Conservation (phyloP, 257 asterid genomes). For the Primulina huaijiensis region DNA sequence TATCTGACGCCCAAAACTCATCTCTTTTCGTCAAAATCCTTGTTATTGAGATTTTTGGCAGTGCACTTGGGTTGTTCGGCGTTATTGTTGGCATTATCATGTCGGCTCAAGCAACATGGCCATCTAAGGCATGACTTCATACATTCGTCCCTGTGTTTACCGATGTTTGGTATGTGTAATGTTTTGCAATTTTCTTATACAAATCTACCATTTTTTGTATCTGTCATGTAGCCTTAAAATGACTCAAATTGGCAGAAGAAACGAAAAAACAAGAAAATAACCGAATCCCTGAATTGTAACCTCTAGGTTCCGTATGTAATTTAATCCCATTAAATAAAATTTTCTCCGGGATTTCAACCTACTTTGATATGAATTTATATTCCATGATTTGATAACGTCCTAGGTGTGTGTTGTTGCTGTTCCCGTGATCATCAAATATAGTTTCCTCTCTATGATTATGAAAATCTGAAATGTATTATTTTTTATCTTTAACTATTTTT, state of each 20-base stretch:
- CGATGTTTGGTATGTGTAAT: slow-evolving; percentile 25
- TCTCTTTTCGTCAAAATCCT: slow-evolving; percentile 73
- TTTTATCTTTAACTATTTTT: too few relatives aligned
- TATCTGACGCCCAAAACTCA: slow-evolving; percentile 82
- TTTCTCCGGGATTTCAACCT: neutral
- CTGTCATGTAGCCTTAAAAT: slow-evolving; percentile 1
- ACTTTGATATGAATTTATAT: neutral
- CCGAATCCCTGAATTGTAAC: neutral
- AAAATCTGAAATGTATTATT: too few relatives aligned
- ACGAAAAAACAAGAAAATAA: neutral
- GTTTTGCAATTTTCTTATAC: slow-evolving; percentile 16
- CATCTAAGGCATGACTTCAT: slow-evolving; percentile 39
- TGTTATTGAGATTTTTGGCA: slow-evolving; percentile 77
- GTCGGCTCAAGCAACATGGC: slow-evolving; percentile 93
- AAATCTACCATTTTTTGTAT: slow-evolving; percentile 13
- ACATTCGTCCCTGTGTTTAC: neutral
- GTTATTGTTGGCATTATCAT: slow-evolving; percentile 80
- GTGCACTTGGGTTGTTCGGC: slow-evolving; percentile 77
- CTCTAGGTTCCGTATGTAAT: slow-evolving; percentile 21
- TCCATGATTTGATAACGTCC: neutral
- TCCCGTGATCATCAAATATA: neutral
- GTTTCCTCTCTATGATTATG: too few relatives aligned
- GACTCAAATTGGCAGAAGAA: neutral
- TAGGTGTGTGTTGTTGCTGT: neutral
- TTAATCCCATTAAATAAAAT: slow-evolving; percentile 19